Evolutionary conservation across 495 filamentous ascomycete genomes (phyloP), one percentile per base, ranked within the genome.

Genomic region (Penicillium lagena): DNA sequence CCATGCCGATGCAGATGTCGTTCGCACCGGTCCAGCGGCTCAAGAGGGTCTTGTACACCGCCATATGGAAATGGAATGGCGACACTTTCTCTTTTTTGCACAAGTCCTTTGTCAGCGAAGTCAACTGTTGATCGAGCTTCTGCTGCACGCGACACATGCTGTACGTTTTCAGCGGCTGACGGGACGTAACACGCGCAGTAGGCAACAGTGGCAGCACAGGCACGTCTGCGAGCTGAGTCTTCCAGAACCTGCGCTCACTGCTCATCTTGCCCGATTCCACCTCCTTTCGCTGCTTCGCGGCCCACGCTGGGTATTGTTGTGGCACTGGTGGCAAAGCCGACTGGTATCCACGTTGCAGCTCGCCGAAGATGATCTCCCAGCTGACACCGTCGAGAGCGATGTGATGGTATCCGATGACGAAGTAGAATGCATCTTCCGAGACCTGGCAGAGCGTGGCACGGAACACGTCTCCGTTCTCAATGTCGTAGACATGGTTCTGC

Each of bases 311-410:
- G 40, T 54, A 61, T 42, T 68, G 64, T 7, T 47, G 42, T 1
- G 43, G 30, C 12, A 35, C 36, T 0, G 32, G n/a, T 0, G 40
- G 30, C 1, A 66, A 43, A 3, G 40, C 17, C 0, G 60, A 55
- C 2, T 56, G 46, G 40, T 77, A 76, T 2, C 48, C 59, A 15
- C 55, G 55, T 12, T 67, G 51, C 0, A 78, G 46, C 11, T 77
- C 70, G 0, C 47, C 42, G 13, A 67, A 55, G 9, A 73, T 47
- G 32, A 69, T 42, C 30, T 71, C 52, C 7, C 66, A 61, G 39
- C 69, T 68, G 14, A 68, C 49, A 0, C 70, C 72, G 43, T 79
- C 76, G 54, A 77, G 71, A 31, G 54, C 44, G 46, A 79, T 76
- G 42, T 79, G 76, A 29, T 73, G 68, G 38, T 60, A 71, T 12